phyloP scores from a whole-genome alignment of 2,329 filamentous ascomycete species.

The Bipolaris bicolor region DNA sequence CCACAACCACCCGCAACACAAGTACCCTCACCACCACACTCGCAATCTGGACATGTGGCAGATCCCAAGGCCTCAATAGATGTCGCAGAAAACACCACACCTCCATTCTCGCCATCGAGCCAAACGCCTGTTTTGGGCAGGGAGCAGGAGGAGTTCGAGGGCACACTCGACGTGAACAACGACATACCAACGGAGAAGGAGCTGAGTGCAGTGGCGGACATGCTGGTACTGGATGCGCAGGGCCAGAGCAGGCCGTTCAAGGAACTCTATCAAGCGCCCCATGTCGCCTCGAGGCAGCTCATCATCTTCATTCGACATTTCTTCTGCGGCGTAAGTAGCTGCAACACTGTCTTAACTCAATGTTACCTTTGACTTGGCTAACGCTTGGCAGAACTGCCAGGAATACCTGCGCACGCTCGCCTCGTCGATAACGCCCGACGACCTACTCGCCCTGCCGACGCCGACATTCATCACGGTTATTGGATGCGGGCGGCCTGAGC shows the following conservation, averaged over 20 bases:
- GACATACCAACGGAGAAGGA: constrained; percentile 43
- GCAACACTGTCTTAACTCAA: background rate
- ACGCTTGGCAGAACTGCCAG: constrained; percentile 68
- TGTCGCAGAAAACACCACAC: constrained; percentile 22
- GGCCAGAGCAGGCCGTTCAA: constrained; percentile 47
- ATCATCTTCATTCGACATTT: constrained; percentile 80
- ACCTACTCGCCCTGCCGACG: constrained; percentile 56
- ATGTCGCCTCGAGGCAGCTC: constrained; percentile 59
- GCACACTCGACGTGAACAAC: constrained; percentile 47
- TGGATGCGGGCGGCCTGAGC: constrained; percentile 71
- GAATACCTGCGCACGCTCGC: constrained; percentile 72
- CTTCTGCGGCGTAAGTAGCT: constrained; percentile 72
- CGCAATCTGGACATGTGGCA: constrained; percentile 25
- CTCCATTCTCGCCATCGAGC: constrained; percentile 43
- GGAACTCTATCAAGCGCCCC: constrained; percentile 44
- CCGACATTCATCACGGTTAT: constrained; percentile 71
- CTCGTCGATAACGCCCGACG: constrained; percentile 58
- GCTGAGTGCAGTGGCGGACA: constrained; percentile 36
- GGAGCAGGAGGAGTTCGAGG: constrained; percentile 43
- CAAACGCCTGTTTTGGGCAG: constrained; percentile 40
- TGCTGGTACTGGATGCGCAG: constrained; percentile 46
- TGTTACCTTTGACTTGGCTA: background rate
- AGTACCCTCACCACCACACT: constrained; percentile 35
- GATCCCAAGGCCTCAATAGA: constrained; percentile 27
- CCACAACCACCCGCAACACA: constrained; percentile 22